These are phyloP conservation scores for Cryptosporidium felis DNA, from an alignment of 169 alveolate species.

Conservation along the genomic window DNA sequence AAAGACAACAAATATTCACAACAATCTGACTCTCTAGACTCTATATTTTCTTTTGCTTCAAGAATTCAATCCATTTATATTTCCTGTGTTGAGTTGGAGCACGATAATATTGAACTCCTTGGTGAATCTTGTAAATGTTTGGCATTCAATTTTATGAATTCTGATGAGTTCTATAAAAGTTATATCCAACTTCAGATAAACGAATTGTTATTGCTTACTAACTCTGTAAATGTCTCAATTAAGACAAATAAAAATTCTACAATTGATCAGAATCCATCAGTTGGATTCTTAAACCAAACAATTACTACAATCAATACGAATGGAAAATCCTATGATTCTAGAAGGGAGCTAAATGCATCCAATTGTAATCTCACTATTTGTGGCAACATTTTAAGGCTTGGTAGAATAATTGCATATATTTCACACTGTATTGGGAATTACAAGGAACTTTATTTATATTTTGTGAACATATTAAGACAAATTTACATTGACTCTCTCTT, in stretches of 20 bases:
- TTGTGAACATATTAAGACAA: constrained; percentile 31
- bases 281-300: no score
- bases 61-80: constrained; percentile 51
- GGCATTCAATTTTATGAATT: constrained; percentile 41
- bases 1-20: neutral
- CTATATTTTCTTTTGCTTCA: constrained; percentile 46
- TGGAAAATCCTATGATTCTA: neutral
- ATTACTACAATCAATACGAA: no score
- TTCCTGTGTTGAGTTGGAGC: constrained; percentile 51
- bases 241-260: neutral
- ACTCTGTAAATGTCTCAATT: neutral
- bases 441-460: constrained; percentile 30
- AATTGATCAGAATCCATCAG: no score
- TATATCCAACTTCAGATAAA: constrained; percentile 38
- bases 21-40: constrained; percentile 31
- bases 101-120: constrained; percentile 30
- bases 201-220: neutral
- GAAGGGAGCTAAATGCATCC: neutral
- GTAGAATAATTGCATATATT: constrained; percentile 60
- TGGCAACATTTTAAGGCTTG: constrained; percentile 41
- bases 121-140: constrained; percentile 59
- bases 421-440: constrained; percentile 60
- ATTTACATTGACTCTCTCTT: constrained; percentile 42
- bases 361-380: neutral
- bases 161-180: constrained; percentile 24